These are phyloP conservation scores for Fusarium poae DNA, from an alignment of 2,329 filamentous ascomycete genomes.

Conservation along the genomic window DNA sequence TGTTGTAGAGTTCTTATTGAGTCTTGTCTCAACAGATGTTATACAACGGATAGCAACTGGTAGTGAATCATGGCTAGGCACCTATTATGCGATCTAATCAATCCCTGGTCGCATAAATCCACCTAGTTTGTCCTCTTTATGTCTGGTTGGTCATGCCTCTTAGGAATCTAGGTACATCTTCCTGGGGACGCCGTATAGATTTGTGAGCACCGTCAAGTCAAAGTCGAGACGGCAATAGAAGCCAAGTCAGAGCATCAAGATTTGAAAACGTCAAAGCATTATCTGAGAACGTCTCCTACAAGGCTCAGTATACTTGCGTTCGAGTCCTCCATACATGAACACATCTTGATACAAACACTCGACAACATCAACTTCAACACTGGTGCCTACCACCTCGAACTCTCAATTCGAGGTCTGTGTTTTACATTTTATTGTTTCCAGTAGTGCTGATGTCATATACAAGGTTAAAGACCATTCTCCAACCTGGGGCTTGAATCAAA, in stretches of 20 bases:
- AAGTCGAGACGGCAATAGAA: neutral
- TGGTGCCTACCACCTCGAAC: neutral
- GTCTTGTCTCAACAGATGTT: neutral
- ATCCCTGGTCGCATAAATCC: neutral
- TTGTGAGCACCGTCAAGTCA: no score
- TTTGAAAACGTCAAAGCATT: fast-evolving
- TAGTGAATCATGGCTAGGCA: neutral
- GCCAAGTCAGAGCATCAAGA: neutral
- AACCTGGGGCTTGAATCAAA: no score
- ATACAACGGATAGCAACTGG: neutral
- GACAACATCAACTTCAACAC: neutral
- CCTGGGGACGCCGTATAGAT: neutral
- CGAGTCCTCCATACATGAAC: neutral
- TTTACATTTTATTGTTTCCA: neutral
- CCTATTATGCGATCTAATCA: neutral
- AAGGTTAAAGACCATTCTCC: fast-evolving
- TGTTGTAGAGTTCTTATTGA: neutral
- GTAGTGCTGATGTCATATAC: neutral
- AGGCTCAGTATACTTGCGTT: neutral
- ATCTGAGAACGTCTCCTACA: neutral
- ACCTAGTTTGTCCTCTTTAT: neutral
- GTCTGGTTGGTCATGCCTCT: neutral
- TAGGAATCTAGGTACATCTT: neutral
- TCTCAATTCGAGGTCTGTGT: neutral
- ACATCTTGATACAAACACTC: neutral